phyloP scores from a whole-genome alignment of 2,329 filamentous ascomycete genomes.

The Emergomyces pasteurianus region DNA sequence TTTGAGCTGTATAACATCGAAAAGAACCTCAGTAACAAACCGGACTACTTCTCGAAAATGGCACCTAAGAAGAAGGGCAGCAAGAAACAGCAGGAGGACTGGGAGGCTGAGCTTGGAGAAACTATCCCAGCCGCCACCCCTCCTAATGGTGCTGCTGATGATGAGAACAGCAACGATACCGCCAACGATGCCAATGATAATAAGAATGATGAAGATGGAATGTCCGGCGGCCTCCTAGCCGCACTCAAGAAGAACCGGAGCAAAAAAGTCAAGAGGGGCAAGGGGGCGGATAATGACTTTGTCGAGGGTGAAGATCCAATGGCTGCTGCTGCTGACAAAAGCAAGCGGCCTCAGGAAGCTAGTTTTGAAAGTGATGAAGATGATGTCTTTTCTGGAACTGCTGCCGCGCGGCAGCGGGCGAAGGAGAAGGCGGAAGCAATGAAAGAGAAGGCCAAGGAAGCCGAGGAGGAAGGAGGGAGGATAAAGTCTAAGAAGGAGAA shows the following conservation, averaged over 20 bases:
- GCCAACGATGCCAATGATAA: not conserved
- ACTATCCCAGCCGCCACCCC: conserved; percentile 39
- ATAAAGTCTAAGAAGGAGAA: conserved; percentile 97
- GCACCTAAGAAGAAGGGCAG: conserved; percentile 90
- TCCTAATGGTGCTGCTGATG: conserved; percentile 33
- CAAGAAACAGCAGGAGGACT: conserved; percentile 78
- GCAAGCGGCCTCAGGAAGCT: conserved; percentile 69
- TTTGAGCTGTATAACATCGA: not conserved
- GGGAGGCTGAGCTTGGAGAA: conserved; percentile 89
- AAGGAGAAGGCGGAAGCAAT: conserved; percentile 46
- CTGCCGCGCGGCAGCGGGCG: conserved; percentile 35
- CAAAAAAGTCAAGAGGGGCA: conserved; percentile 86
- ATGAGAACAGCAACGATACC: conserved; percentile 28
- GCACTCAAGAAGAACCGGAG: conserved; percentile 70
- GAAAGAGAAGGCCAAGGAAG: conserved; percentile 42
- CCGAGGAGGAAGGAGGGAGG: conserved; percentile 46
- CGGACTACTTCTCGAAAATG: conserved; percentile 45
- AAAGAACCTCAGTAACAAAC: not conserved
- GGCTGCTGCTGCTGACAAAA: conserved; percentile 33
- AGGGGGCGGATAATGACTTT: conserved; percentile 58
- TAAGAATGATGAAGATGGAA: conserved; percentile 41
- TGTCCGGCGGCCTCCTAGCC: conserved; percentile 61
- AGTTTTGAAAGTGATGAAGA: conserved; percentile 73
- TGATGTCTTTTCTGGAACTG: conserved; percentile 75
- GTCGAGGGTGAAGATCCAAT: conserved; percentile 52